A percentile compares a stretch with the other conserved stretches of the same genome.
phyloP scores from a whole-genome alignment of 495 filamentous ascomycete genomes.

The Lasiosphaeria miniovina region DNA sequence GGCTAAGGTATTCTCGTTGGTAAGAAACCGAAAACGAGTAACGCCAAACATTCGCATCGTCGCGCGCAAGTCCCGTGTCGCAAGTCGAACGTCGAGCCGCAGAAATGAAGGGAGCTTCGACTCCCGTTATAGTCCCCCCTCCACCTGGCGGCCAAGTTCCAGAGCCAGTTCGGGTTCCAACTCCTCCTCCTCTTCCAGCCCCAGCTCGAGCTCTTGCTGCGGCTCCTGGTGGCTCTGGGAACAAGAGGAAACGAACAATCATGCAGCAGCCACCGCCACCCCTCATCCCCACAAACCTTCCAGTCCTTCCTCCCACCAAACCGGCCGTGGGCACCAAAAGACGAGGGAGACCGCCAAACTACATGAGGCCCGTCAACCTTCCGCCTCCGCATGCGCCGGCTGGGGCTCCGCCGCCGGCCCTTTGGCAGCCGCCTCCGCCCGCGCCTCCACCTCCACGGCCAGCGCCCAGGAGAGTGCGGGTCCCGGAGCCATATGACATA shows the following conservation, averaged over 20 bases:
- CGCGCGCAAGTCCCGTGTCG: too few relatives aligned
- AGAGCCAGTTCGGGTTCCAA: not conserved
- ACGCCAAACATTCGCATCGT: too few relatives aligned
- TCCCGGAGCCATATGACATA: not conserved
- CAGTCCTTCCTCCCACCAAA: conserved; percentile 7
- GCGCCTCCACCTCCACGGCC: too few relatives aligned
- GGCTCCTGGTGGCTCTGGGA: not conserved
- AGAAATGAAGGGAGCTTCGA: too few relatives aligned
- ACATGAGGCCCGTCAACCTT: not conserved
- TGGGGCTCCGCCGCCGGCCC: not conserved
- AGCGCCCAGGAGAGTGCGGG: too few relatives aligned
- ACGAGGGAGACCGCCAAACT: not conserved
- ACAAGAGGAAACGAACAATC: too few relatives aligned
- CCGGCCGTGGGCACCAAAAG: not conserved
- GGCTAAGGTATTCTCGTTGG: too few relatives aligned
- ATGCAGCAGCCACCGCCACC: too few relatives aligned
- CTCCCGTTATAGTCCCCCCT: too few relatives aligned
- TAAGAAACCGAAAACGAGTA: too few relatives aligned
- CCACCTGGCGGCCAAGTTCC: conserved; percentile 1
- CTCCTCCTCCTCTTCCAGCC: conserved; percentile 3
- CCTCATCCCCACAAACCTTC: not conserved
- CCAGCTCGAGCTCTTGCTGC: not conserved
- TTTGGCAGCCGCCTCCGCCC: not conserved
- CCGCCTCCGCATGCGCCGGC: not conserved
- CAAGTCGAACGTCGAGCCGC: too few relatives aligned